Evolutionary conservation across 768 basidiomycete species (phyloP).

Genomic region (Rhizopogon vulgaris): DNA sequence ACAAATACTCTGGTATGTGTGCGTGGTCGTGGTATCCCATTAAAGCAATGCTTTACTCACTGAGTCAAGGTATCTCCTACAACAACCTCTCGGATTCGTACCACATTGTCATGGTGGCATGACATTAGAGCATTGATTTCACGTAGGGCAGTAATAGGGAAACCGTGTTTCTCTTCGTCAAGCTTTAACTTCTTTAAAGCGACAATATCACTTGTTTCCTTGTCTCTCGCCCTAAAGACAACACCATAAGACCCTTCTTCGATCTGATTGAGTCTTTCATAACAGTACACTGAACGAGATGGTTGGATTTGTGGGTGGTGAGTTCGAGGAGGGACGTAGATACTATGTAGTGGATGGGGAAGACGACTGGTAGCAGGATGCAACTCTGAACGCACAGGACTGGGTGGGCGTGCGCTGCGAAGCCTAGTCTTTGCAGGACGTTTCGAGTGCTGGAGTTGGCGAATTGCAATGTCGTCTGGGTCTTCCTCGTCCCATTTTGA

Average conservation of each 20-base stretch:
- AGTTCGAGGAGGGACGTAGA: slow-evolving; percentile 70
- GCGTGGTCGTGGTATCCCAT: slow-evolving; percentile 7
- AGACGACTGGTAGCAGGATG: slow-evolving; percentile 10
- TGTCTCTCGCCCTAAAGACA: slow-evolving; percentile 94
- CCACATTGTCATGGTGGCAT: slow-evolving; percentile 93
- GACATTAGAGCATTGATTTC: slow-evolving; percentile 97
- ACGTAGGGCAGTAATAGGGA: slow-evolving; percentile 93
- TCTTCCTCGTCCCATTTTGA: slow-evolving; percentile 67
- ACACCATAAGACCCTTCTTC: slow-evolving; percentile 98
- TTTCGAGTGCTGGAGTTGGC: slow-evolving; percentile 38
- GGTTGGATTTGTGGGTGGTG: slow-evolving; percentile 74
- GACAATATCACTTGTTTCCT: slow-evolving; percentile 91
- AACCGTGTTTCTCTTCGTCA: slow-evolving; percentile 97
- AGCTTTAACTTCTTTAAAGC: slow-evolving; percentile 97
- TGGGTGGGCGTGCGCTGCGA: slow-evolving; percentile 12
- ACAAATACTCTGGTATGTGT: slow-evolving; percentile 77
- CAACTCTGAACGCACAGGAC: slow-evolving; percentile 6
- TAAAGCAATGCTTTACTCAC: slow-evolving; percentile 52
- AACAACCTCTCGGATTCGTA: slow-evolving; percentile 94
- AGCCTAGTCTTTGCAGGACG: slow-evolving; percentile 41
- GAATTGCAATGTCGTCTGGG: slow-evolving; percentile 32
- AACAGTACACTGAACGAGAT: slow-evolving; percentile 90
- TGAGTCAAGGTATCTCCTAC: slow-evolving; percentile 98
- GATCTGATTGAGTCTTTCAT: slow-evolving; percentile 94
- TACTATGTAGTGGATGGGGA: slow-evolving; percentile 40